phyloP scores from a whole-genome alignment of 164 flowering plant species.

The Brasenia schreberi region DNA sequence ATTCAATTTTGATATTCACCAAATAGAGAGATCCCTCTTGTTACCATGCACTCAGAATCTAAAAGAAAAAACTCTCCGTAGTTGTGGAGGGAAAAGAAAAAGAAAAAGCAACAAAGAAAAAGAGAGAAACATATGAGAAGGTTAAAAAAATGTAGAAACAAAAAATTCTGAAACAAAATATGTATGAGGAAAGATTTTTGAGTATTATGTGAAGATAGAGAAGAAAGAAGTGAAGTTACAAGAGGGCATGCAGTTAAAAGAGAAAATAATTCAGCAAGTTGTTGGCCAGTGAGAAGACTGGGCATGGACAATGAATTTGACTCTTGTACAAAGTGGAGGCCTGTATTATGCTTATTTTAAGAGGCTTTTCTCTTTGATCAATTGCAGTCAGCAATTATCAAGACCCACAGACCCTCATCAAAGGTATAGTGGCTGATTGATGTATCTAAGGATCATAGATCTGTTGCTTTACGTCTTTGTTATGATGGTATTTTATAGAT shows the following conservation, averaged over 20 bases:
- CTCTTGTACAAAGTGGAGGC: not conserved
- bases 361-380: not conserved
- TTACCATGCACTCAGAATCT: not conserved
- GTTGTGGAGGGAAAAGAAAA: slow-evolving; percentile 1
- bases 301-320: not conserved
- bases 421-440: not conserved
- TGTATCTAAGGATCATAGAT: slow-evolving; percentile 14
- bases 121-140: slow-evolving; percentile 2
- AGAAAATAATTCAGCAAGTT: not conserved
- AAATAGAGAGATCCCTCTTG: slow-evolving; percentile 9
- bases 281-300: not conserved
- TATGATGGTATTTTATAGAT: not conserved
- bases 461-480: slow-evolving; percentile 7
- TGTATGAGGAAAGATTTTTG: not conserved
- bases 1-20: slow-evolving; percentile 17
- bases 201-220: not conserved
- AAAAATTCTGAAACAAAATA: not conserved
- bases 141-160: not conserved
- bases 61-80: not conserved
- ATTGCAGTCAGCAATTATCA: not conserved
- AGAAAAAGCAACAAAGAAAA: slow-evolving; percentile 2
- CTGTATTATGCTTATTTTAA: no score
- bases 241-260: not conserved
- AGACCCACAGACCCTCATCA: not conserved
- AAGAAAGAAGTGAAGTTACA: not conserved